phyloP scores from a whole-genome alignment of 2,329 filamentous ascomycete species.

The Alternaria triticina region DNA sequence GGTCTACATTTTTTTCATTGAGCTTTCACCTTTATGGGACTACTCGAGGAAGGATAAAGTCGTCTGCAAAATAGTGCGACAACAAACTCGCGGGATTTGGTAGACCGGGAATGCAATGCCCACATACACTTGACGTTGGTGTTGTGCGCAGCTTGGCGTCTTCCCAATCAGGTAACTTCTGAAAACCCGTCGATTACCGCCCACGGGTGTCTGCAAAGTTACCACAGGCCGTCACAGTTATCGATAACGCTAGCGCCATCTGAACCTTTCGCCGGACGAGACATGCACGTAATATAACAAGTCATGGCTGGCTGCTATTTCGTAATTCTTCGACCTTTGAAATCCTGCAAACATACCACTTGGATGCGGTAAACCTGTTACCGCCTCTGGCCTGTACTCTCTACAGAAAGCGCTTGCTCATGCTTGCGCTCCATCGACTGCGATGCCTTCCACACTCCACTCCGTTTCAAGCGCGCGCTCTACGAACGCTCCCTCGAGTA shows the following conservation, averaged over 20 bases:
- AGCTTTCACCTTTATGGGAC: neutral
- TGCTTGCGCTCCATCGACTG: slow-evolving; percentile 30
- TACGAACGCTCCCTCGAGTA: slow-evolving; percentile 32
- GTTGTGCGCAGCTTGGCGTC: neutral
- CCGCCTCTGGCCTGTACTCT: neutral
- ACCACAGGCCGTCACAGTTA: neutral
- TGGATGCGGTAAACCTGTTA: neutral
- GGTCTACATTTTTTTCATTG: neutral
- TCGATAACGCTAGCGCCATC: slow-evolving; percentile 8
- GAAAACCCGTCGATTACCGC: neutral
- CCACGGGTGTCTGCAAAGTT: neutral
- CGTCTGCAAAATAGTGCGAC: neutral
- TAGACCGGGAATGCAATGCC: neutral
- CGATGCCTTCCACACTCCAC: slow-evolving; percentile 30
- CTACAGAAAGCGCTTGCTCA: slow-evolving; percentile 19
- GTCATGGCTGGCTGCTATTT: neutral
- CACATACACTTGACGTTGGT: neutral
- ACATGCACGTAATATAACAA: neutral
- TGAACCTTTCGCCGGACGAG: neutral
- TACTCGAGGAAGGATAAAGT: neutral
- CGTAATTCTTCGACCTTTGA: neutral
- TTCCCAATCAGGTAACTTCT: neutral
- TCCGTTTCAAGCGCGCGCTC: slow-evolving; percentile 22
- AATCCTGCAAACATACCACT: neutral
- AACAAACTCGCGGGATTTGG: neutral